Evolutionary conservation across 2,329 filamentous ascomycete genomes (phyloP), one percentile per base, ranked within the genome.

Genomic region (Fusarium piperis): DNA sequence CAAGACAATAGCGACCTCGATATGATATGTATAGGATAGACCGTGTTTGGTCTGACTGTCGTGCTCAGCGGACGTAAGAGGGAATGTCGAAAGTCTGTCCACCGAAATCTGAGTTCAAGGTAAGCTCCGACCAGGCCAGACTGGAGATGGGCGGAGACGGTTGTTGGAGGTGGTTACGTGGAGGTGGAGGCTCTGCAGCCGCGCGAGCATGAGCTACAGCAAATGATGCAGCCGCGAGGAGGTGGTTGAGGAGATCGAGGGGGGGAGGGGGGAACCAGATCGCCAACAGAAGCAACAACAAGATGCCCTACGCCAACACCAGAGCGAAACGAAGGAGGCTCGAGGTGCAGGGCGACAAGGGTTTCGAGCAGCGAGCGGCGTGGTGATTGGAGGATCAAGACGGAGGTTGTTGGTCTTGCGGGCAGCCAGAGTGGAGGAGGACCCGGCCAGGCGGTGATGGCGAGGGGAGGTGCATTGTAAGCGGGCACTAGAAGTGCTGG

Each of bases 291-390:
- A 62, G 67, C 65, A 73, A 70, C 56, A 69, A 67, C 44, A 53
- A 62, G 59, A 72, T 64, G 56, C 62, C 66, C 57, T 48, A 48
- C 59, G 64, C 63, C 39, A 62, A 63, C 66, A 51, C 67, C 58
- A 72, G 67, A 72, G 65, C 72, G 67, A 76, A 76, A 72, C 74
- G 68, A 76, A 67, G 65, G 74, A 75, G 71, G 60, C 63, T 74
- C 48, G 67, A 76, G 52, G 65, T 68, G 62, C 70, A 75, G 61
- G 61, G 52, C 26, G 66, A 68, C 72, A 75, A 75, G 74, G 74
- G 74, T 74, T 70, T 70, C 65, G 62, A 68, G 62, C 74, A 64
- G 68, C 65, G 46, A 74, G 71, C 36, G 66, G 56, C 38, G 39
- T 67, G 67, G 10, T 76, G 74, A 76, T 76, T 76, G 74, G 74